These are phyloP conservation scores for Aspergillus affinis DNA, from an alignment of 495 filamentous ascomycete species.

Conservation along the genomic window DNA sequence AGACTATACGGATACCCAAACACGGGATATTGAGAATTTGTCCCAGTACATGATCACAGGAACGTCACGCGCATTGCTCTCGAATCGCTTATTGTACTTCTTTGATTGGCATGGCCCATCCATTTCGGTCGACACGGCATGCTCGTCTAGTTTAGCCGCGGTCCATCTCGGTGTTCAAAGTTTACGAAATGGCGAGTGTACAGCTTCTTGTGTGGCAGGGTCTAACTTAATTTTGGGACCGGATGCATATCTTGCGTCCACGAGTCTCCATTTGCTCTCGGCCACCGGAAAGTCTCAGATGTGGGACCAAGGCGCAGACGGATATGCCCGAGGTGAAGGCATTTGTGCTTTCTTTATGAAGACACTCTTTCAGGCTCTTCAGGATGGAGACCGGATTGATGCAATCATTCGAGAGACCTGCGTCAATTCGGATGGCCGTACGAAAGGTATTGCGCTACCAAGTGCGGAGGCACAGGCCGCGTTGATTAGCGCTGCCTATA, in stretches of 20 bases:
- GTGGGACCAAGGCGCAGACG: constrained; percentile 35
- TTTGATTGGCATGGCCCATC: constrained; percentile 33
- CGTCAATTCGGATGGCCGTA: constrained; percentile 31
- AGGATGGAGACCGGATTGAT: constrained; percentile 32
- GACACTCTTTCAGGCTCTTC: constrained; percentile 19
- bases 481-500: constrained; percentile 27
- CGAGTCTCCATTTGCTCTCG: constrained; percentile 25
- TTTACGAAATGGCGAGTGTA: constrained; percentile 26
- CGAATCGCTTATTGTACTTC: constrained; percentile 39
- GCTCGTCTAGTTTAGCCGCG: constrained; percentile 34
- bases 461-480: constrained; percentile 25
- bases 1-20: too few species aligned
- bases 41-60: constrained; percentile 49
- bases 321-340: constrained; percentile 39
- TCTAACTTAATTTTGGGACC: constrained; percentile 32
- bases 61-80: constrained; percentile 34
- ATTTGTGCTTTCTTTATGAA: constrained; percentile 32
- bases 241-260: constrained; percentile 12
- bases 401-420: constrained; percentile 29
- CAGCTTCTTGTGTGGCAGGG: constrained; percentile 25
- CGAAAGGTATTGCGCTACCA: constrained; percentile 30
- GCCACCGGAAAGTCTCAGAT: constrained; percentile 21
- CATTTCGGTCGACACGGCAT: constrained; percentile 38
- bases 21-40: constrained; percentile 38
- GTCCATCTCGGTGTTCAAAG: constrained; percentile 32